Percentiles rank a stretch among this genome's conserved stretches.
These are phyloP conservation scores for Lactarius hengduanensis DNA, from an alignment of 768 basidiomycete species.

Conservation along the genomic window DNA sequence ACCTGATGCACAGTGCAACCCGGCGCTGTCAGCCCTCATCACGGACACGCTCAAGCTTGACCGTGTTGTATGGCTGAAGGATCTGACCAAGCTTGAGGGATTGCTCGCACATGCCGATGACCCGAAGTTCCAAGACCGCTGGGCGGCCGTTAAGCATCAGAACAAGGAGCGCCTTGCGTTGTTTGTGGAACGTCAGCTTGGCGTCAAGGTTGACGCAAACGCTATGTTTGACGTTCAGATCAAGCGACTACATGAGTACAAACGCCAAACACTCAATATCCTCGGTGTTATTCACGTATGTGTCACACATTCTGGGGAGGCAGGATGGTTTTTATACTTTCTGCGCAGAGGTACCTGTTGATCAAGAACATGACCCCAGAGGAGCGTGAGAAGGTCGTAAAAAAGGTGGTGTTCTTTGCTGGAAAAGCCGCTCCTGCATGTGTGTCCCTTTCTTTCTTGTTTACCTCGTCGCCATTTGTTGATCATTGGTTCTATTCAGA, in stretches of 20 bases:
- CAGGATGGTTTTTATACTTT: background rate
- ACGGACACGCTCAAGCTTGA: conserved; percentile 74
- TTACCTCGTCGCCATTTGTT: conserved; percentile 5
- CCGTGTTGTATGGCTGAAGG: conserved; percentile 81
- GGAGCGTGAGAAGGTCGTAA: conserved; percentile 79
- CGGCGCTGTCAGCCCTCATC: conserved; percentile 80
- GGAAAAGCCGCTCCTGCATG: conserved; percentile 96
- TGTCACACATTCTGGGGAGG: conserved; percentile 6
- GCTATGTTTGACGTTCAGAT: conserved; percentile 94
- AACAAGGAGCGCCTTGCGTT: conserved; percentile 90
- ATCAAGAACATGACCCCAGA: conserved; percentile 77
- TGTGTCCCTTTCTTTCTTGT: conserved; percentile 38
- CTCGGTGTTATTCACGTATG: conserved; percentile 83
- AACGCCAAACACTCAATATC: conserved; percentile 95
- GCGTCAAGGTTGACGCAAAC: conserved; percentile 65
- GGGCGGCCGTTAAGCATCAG: conserved; percentile 80
- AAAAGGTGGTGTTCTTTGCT: conserved; percentile 94
- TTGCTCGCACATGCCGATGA: conserved; percentile 72
- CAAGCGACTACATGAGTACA: conserved; percentile 92
- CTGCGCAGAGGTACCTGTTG: conserved; percentile 68
- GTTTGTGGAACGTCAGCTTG: conserved; percentile 68
- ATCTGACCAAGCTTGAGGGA: conserved; percentile 74
- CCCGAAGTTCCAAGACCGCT: conserved; percentile 70
- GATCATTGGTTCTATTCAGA: conserved; percentile 43
- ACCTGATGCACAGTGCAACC: conserved; percentile 64